Percentiles rank a stretch among this genome's conserved stretches.
Evolutionary conservation across 2,329 filamentous ascomycete species (phyloP).

Genomic region (Ophiosphaerella korrae): DNA sequence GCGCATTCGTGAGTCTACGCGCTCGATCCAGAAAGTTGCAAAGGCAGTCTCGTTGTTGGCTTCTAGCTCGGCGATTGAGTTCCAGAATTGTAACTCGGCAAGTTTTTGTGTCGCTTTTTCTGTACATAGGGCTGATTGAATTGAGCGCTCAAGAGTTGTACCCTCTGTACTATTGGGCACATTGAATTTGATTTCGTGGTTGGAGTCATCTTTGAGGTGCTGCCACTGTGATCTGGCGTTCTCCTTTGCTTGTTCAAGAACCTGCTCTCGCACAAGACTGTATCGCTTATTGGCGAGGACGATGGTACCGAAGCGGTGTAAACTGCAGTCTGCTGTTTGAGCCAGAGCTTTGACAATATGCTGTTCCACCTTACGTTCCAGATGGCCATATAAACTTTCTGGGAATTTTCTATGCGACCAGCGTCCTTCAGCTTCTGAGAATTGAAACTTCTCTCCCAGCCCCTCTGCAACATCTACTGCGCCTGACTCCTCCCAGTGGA

Average conservation of each 20-base stretch:
- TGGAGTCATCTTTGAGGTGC: constrained; percentile 20
- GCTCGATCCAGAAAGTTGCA: constrained; percentile 39
- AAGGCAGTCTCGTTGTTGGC: constrained; percentile 36
- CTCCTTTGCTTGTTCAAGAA: constrained; percentile 21
- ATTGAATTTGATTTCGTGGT: constrained; percentile 31
- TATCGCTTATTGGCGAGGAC: constrained; percentile 22
- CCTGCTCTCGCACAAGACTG: constrained; percentile 9
- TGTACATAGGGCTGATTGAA: constrained; percentile 20
- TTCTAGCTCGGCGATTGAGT: constrained; percentile 32
- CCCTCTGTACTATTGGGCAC: constrained; percentile 19
- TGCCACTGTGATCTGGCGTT: constrained; percentile 34
- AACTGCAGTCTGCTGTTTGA: constrained; percentile 2
- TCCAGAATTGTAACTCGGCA: constrained; percentile 31
- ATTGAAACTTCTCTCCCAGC: neutral
- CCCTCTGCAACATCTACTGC: constrained; percentile 21
- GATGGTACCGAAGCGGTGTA: constrained; percentile 18
- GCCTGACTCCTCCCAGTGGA: constrained; percentile 19
- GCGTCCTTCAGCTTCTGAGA: neutral
- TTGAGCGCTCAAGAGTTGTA: constrained; percentile 7
- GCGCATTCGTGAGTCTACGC: constrained; percentile 28
- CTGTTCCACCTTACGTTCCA: constrained; percentile 18
- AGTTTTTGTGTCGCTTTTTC: constrained; percentile 26
- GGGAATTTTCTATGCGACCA: constrained; percentile 9
- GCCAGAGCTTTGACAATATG: constrained; percentile 9
- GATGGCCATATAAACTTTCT: constrained; percentile 7